Evolutionary conservation across 495 filamentous ascomycete genomes (phyloP), one percentile per base, ranked within the genome.

Genomic region (Talaromyces proteolyticus): DNA sequence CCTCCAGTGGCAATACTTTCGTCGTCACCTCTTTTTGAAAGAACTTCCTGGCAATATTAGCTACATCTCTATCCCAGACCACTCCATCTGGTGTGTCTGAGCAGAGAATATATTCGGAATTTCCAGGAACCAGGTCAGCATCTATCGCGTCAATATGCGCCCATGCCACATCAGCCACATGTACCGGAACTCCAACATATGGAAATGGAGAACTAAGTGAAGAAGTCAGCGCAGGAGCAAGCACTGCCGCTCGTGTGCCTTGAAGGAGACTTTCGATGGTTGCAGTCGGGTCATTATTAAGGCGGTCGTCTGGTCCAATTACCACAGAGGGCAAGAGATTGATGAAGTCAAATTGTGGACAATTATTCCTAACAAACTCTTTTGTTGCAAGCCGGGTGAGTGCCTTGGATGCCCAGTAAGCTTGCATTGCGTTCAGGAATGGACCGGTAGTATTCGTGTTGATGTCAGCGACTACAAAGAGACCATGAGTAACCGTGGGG

Each of bases 1-100:
- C 76, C 46, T 57, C 63, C 37, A 62, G 48, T 5, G 67, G 63
- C 42, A 79, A 57, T 5, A 63, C 36, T 4, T 64, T 61, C 12
- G 53, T 64, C 55, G 62, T 53, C 0, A 79, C 63, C 3, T 66
- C 72, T 16, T 65, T 62, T 0, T 67, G 62, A 50, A 75, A 79
- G 41, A 55, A 57, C 36, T 57, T 53, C 47, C 61, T 58, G 7
- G 63, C 68, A 47, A 73, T 68, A 10, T 57, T 59, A 29, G 60
- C 54, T 16, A 64, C 68, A 29, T 76, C 71, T 14, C 38, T 42
- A 43, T 75, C 67, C 77, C 75, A 80, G 4, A 51, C 49, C 5
- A 63, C 52, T 21, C 53, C 56, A 37, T 58, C 48, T 6, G 51
- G 52, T 18, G 53, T 49, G 44, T 58, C 49, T 0, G 55, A 58